A percentile compares a stretch with the other conserved stretches of the same genome.
Evolutionary conservation across 1,284 basidiomycete species (phyloP).

Genomic region (Schizopora paradoxa): DNA sequence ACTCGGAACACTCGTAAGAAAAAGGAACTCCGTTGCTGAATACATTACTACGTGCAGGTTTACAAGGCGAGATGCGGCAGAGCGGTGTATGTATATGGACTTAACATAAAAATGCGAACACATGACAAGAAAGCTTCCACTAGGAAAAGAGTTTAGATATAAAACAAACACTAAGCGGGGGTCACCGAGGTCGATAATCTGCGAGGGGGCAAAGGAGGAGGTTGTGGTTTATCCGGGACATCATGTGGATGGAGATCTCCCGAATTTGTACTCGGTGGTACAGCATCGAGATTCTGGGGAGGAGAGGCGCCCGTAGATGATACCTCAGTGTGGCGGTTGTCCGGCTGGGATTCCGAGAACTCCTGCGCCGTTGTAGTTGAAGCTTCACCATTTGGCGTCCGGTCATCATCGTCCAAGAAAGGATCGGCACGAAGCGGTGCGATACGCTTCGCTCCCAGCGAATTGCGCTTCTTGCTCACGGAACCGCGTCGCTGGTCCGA

Average conservation of each 20-base stretch:
- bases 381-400: slow-evolving; percentile 1
- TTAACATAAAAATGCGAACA: slow-evolving; percentile 4
- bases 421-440: background rate
- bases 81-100: no score
- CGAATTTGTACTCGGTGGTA: background rate
- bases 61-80: no score
- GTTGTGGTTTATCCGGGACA: slow-evolving; percentile 3
- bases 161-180: background rate
- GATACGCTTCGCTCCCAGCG: slow-evolving; percentile 14
- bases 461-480: slow-evolving; percentile 12
- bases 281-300: background rate
- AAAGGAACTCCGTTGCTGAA: no score
- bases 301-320: no score
- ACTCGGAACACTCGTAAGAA: no score
- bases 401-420: slow-evolving; percentile 11
- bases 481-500: background rate
- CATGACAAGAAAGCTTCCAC: slow-evolving; percentile 2
- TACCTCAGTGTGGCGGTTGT: no score
- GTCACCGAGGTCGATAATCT: slow-evolving; percentile 2
- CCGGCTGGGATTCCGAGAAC: background rate
- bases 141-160: background rate
- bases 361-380: background rate
- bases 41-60: no score
- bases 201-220: slow-evolving; percentile 15
- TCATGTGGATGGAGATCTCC: background rate